Base-by-base conservation (phyloP, 257 asterid species). In the Ilex aquifolium region DNA sequence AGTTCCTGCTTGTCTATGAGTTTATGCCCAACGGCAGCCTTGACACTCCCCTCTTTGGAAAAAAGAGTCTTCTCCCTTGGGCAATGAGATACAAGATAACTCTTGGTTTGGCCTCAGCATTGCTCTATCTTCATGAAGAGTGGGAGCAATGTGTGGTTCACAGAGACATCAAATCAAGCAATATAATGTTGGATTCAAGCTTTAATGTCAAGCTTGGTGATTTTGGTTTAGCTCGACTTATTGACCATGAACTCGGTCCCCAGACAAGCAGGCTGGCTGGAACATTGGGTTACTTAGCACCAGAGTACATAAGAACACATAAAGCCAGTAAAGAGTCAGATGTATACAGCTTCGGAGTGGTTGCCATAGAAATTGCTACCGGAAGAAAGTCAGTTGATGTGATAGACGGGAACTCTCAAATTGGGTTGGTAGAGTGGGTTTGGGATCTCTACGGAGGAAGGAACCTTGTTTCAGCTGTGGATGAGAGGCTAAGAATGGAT, bases 121-220 rank as follows among this genome's bases (percentile, higher is more conserved):
- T 78, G 68, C 69, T 78, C 16, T 78, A 78, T 63, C 73, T 78
- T 44, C 83, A 78, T 9, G 80, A 78, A 68, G 83, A 77, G 48
- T 74, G 80, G 72, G 80, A 78, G 30, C 75, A 78, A 27, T 74
- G 83, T 12, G 83, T 78, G 14, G 56, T 78, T 2, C 83, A 74
- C 4, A 61, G 83, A 61, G 83, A 74, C 51, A 71, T 74, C 4
- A 74, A 78, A 62, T 65, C 83, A 0, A 78, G 80, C 52, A 78
- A 78, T 51, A 44, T 78, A 54, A 78, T 78, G 78, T 71, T 77
- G 0, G 79, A 77, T 39, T 63, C 76, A 6, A 66, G 61, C 59
- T 77, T 69, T 27, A 77, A 73, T 17, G 82, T 49, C 54, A 77
- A 77, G 69, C 76, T 69, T 2, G 82, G 82, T 1, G 82, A 77